Conservation (phyloP, 495 filamentous ascomycete genomes). For the Copromyces sp. region DNA sequence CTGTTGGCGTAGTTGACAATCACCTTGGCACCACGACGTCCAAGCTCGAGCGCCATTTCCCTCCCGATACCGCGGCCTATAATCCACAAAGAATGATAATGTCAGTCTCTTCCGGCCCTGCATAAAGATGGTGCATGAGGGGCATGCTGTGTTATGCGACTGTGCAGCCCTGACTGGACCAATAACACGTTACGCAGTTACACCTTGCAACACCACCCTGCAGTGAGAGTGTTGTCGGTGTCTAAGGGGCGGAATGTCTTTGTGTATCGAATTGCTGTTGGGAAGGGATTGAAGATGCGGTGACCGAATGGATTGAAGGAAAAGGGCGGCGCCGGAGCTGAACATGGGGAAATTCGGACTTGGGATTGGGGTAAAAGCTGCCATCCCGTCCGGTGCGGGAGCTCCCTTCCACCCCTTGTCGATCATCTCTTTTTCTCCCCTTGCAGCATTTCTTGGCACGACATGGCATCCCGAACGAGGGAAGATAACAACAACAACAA, state of each 20-base stretch:
- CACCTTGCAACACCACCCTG: background rate
- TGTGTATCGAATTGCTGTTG: background rate
- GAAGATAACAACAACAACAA: background rate
- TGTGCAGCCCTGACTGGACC: background rate
- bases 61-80: slow-evolving; percentile 63
- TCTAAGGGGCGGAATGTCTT: background rate
- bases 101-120: background rate
- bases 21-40: slow-evolving; percentile 60
- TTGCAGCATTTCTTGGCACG: background rate
- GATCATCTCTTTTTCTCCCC: background rate
- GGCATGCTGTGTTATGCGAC: background rate
- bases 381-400: slow-evolving; percentile 9
- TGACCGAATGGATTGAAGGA: background rate
- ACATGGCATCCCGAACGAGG: background rate
- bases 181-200: background rate
- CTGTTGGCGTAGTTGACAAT: slow-evolving; percentile 69
- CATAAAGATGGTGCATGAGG: background rate
- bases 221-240: background rate
- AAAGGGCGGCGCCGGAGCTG: background rate
- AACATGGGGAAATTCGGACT: slow-evolving; percentile 24
- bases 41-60: slow-evolving; percentile 70
- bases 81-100: background rate
- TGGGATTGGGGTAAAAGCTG: slow-evolving; percentile 24
- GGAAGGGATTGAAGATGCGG: background rate
- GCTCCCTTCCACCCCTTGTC: background rate